A percentile compares a stretch with the other conserved stretches of the same genome.
Evolutionary conservation across 1,284 basidiomycete species (phyloP).

Genomic region (Ceratobasidium papillatum): DNA sequence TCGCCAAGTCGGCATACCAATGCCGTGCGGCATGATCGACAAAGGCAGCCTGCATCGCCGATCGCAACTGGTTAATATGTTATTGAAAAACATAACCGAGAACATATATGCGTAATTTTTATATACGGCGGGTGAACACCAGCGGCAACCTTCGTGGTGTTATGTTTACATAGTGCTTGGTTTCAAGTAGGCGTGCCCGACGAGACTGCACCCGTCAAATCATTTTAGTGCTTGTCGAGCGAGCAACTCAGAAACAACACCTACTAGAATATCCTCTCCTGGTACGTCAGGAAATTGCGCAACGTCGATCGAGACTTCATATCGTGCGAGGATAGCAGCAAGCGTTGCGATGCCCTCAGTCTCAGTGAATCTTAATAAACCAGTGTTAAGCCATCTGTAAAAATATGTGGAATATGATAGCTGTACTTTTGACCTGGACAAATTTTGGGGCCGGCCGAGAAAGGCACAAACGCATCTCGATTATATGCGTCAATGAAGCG

Average conservation of each 20-base stretch:
- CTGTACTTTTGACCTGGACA: slow-evolving; percentile 23
- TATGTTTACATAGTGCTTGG: slow-evolving; percentile 19
- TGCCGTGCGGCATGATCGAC: too few species aligned
- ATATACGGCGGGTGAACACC: slow-evolving; percentile 18
- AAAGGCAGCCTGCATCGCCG: too few species aligned
- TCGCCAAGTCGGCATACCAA: too few species aligned
- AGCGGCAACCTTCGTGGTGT: slow-evolving; percentile 29
- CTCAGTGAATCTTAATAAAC: slow-evolving; percentile 1
- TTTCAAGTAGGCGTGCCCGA: slow-evolving; percentile 26
- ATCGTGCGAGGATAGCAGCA: background rate
- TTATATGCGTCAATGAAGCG: slow-evolving; percentile 38
- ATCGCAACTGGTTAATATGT: too few species aligned
- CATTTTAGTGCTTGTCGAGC: slow-evolving; percentile 3
- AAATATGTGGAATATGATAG: background rate
- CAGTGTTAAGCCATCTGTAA: background rate
- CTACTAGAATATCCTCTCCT: background rate
- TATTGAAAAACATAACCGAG: background rate
- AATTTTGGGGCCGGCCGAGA: slow-evolving; percentile 27
- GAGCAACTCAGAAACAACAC: background rate
- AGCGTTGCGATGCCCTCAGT: slow-evolving; percentile 1
- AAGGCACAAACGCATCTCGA: slow-evolving; percentile 36
- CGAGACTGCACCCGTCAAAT: slow-evolving; percentile 5
- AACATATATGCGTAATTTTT: background rate
- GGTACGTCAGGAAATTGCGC: background rate
- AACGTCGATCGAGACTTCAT: background rate